A percentile compares a stretch with the other conserved stretches of the same genome.
Conservation (phyloP, 1,139 yeast genomes). For the Candida neerlandica region DNA sequence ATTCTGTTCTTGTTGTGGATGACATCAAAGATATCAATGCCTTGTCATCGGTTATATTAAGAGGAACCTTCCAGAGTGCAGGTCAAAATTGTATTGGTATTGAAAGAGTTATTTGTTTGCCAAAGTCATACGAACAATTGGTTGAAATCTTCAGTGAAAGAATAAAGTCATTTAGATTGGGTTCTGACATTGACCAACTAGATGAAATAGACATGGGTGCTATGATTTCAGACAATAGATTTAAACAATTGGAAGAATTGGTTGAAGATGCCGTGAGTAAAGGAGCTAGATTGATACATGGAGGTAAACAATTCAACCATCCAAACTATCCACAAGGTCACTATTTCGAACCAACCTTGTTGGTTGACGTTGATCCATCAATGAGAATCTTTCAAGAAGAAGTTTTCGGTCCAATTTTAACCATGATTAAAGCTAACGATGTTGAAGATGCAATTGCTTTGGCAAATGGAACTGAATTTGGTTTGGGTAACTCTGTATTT, state of each 20-base stretch:
- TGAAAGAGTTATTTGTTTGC: slow-evolving; percentile 84
- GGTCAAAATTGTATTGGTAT: slow-evolving; percentile 98
- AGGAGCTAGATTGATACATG: slow-evolving; percentile 80
- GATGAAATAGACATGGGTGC: slow-evolving; percentile 97
- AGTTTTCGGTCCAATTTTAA: slow-evolving; percentile 89
- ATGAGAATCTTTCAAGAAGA: slow-evolving; percentile 87
- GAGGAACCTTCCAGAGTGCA: slow-evolving; percentile 95
- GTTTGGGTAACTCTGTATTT: slow-evolving; percentile 89
- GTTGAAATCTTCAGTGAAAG: slow-evolving; percentile 58
- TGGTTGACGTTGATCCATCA: slow-evolving; percentile 74
- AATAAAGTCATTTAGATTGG: slow-evolving; percentile 67
- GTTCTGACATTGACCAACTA: slow-evolving; percentile 88
- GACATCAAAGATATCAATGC: slow-evolving; percentile 58
- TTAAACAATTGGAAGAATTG: slow-evolving; percentile 63
- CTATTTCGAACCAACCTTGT: slow-evolving; percentile 84
- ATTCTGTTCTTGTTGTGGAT: slow-evolving; percentile 83
- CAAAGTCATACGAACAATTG: slow-evolving; percentile 62
- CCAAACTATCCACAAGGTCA: slow-evolving; percentile 96
- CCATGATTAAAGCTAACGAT: slow-evolving; percentile 69
- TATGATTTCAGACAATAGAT: slow-evolving; percentile 78
- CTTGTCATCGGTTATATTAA: slow-evolving; percentile 78
- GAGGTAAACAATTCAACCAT: slow-evolving; percentile 79
- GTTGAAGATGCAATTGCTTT: slow-evolving; percentile 72
- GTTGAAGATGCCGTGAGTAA: slow-evolving; percentile 71
- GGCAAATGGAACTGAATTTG: slow-evolving; percentile 87